Base-by-base conservation (phyloP, 257 asterid species). In the Ajuga chamaepitys region DNA sequence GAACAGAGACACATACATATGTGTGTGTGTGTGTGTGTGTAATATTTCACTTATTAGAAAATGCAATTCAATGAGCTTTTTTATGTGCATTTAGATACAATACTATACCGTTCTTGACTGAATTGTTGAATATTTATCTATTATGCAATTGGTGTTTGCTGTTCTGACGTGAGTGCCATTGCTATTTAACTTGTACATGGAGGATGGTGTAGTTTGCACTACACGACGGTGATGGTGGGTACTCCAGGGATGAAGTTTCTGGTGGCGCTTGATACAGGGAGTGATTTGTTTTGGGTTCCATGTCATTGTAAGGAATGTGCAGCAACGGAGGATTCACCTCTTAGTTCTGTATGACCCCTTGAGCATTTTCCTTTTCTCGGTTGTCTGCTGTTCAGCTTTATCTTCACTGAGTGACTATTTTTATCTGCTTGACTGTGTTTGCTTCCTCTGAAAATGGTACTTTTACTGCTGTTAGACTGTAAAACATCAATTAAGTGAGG, bases 221-320 rank as follows among this genome's bases (percentile, higher is more conserved):
- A 90, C 67, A 82, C 96, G 28, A 82, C 85, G 28, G 97, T 90
- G 78, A 76, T 78, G 26, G 28, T 90, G 64, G 97, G 97, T 12
- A 84, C 84, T 21, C 97, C 97, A 1, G 96, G 85, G n/a, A 62
- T 64, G 83, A 82, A 78, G 82, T 88, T 88, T 78, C 67, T 86
- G 77, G 97, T 90, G 86, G 97, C 96, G 28, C 87, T 90, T 67
- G 97, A 90, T 77, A 88, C 97, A 0, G 95, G 97, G 66, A 90
- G 96, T 72, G 91, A 88, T 71, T 64, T 90, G 54, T 88, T 88
- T 70, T 90, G 97, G 97, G 86, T 88, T 38, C 96, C 97, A 13
- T 91, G 97, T 54, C 77, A 70, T 6, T 91, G 94, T 70, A 70
- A 73, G 50, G 70, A 74, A 62, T 91, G 96, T 67, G 79, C 91